Evolutionary conservation across 495 filamentous ascomycete genomes (phyloP), one percentile per base, ranked within the genome.

Genomic region (Lasiosphaeria miniovina): DNA sequence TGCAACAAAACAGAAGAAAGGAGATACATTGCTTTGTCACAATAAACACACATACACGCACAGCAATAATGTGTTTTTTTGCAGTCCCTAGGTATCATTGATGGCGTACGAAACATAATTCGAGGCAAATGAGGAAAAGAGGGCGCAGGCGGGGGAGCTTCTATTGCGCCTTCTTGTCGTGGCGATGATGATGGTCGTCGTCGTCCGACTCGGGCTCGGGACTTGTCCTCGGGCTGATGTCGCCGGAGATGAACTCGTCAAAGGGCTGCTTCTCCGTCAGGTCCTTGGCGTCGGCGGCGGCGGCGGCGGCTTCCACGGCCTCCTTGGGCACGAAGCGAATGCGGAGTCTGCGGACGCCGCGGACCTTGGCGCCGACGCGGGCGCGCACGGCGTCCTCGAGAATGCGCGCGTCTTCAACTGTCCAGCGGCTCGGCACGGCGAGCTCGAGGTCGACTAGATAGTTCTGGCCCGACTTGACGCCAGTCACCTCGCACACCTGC

Each of bases 381-480:
- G 83, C 76, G 54, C 94, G 83, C 12, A 97, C 80, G 0, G 74
- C 71, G 14, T 88, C 84, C 69, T 98, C 94, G 4, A 94, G 73
- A 24, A 76, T 74, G n/a, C 81, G 73, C 0, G 86, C 85, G 36
- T 85, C 81, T 58, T 84, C 82, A 7, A 98, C 75, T 0, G 88
- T 85, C 88, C 87, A 92, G 15, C 73, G 71, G 3, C 76, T 81
- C 0, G 92, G 90, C 36, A 93, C 88, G 31, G 84, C 89, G 46
- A 97, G 71, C 66, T 94, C 90, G 34, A 98, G 62, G 64, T 97
- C 93, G 66, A 96, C 85, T 4, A 96, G 77, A 60, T 94, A 96
- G 72, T 96, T 98, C 74, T 96, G 94, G 34, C 94, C 94, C 3
- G 88, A 89, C 71, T 98, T 98, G 68, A 96, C 80, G 55, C 94